These are phyloP conservation scores for Chalaropsis ovoidea DNA, from an alignment of 2,329 filamentous ascomycete species.

Conservation along the genomic window DNA sequence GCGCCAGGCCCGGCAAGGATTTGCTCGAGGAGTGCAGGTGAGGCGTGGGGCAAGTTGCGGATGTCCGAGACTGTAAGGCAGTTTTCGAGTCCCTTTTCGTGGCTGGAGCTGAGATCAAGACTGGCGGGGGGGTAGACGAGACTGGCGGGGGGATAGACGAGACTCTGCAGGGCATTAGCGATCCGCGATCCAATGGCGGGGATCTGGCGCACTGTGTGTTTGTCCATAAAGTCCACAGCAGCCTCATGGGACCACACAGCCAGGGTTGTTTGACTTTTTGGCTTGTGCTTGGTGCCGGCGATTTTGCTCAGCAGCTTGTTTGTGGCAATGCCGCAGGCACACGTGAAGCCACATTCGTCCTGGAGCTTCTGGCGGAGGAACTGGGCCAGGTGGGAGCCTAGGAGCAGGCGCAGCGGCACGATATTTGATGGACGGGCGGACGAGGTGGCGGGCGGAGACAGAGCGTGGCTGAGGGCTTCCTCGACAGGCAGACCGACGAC, in stretches of 20 bases:
- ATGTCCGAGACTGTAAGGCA: slow-evolving; percentile 12
- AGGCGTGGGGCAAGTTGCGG: slow-evolving; percentile 46
- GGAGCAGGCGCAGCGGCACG: slow-evolving; percentile 48
- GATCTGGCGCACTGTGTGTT: slow-evolving; percentile 65
- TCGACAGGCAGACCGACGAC: slow-evolving; percentile 2
- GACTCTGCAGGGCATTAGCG: slow-evolving; percentile 39
- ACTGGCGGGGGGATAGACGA: slow-evolving; percentile 26
- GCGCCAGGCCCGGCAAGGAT: slow-evolving; percentile 61
- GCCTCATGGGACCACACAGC: slow-evolving; percentile 52
- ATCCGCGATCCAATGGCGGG: slow-evolving; percentile 78
- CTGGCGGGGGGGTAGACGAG: slow-evolving; percentile 18
- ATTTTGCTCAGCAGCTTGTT: slow-evolving; percentile 82
- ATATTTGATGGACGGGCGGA: background rate
- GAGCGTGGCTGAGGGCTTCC: slow-evolving; percentile 8
- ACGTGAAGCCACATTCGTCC: slow-evolving; percentile 69
- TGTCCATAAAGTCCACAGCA: slow-evolving; percentile 60
- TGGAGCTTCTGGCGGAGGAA: slow-evolving; percentile 65
- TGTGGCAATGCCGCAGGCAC: slow-evolving; percentile 77
- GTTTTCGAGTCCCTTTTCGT: background rate
- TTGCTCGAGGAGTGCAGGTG: slow-evolving; percentile 53
- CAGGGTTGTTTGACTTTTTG: slow-evolving; percentile 75
- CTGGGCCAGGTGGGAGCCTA: slow-evolving; percentile 72
- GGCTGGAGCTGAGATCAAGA: background rate
- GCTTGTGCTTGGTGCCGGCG: slow-evolving; percentile 74
- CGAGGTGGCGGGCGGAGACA: background rate